Percentiles rank a stretch among this genome's conserved stretches.
Conservation (phyloP, 2,329 filamentous ascomycete genomes). For the Fusarium odoratissimum region DNA sequence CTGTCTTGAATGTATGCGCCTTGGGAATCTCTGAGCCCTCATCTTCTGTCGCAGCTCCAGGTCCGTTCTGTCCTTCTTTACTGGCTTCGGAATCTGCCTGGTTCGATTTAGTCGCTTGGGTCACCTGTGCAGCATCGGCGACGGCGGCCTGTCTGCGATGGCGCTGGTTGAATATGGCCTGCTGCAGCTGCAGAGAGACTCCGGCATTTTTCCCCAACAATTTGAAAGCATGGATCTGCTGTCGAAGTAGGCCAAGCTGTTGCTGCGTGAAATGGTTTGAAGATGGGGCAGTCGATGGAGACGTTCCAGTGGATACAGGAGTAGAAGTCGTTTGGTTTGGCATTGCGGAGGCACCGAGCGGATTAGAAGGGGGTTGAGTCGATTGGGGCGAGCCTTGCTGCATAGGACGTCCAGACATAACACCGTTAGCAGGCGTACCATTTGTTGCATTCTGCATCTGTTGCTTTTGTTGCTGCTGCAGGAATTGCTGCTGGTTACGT, state of each 20-base stretch:
- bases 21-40: constrained; percentile 52
- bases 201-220: constrained; percentile 87
- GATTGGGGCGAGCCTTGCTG: constrained; percentile 52
- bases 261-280: constrained; percentile 77
- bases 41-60: constrained; percentile 51
- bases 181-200: constrained; percentile 81
- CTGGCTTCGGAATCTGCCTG: constrained; percentile 48
- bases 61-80: constrained; percentile 53
- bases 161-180: constrained; percentile 82
- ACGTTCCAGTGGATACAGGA: constrained; percentile 47
- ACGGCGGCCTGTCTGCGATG: constrained; percentile 70
- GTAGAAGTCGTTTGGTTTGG: constrained; percentile 50
- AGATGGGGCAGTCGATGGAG: constrained; percentile 47
- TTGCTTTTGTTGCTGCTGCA: constrained; percentile 55
- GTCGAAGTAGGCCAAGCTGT: constrained; percentile 81
- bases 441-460: constrained; percentile 68
- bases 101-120: constrained; percentile 47
- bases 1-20: constrained; percentile 72
- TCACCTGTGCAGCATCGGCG: constrained; percentile 57
- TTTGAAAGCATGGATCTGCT: constrained; percentile 93
- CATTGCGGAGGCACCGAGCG: constrained; percentile 54
- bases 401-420: constrained; percentile 52
- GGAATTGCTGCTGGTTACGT: constrained; percentile 57
- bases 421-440: constrained; percentile 63
- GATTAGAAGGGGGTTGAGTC: constrained; percentile 48